A percentile compares a stretch with the other conserved stretches of the same genome.
phyloP scores from a whole-genome alignment of 108 stramenopile genomes.

The Parietichytrium sp. region DNA sequence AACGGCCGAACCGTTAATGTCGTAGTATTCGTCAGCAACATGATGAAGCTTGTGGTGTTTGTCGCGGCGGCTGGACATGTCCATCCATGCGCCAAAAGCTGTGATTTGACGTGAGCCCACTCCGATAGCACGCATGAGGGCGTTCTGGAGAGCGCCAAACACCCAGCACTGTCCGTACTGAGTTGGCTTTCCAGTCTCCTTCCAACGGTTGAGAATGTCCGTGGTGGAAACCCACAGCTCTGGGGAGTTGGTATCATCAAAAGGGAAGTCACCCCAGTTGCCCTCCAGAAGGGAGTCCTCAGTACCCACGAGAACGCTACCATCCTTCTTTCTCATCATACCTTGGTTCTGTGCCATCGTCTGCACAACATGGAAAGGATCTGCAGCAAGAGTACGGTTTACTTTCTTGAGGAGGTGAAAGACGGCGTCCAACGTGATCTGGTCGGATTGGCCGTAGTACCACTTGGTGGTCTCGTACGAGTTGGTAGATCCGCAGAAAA shows the following conservation, averaged over 20 bases:
- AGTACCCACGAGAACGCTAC: neutral
- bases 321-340: conserved; percentile 1
- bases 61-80: conserved; percentile 32
- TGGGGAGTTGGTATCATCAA: neutral
- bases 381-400: neutral
- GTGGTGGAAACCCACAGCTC: conserved; percentile 27
- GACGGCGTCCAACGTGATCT: conserved; percentile 1
- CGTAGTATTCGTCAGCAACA: conserved; percentile 26
- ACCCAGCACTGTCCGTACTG: conserved; percentile 39
- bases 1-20: neutral
- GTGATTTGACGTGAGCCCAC: conserved; percentile 15
- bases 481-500: conserved; percentile 16
- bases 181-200: conserved; percentile 15
- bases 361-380: neutral
- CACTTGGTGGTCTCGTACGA: neutral
- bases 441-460: conserved; percentile 24
- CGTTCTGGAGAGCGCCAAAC: neutral
- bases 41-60: neutral
- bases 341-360: neutral
- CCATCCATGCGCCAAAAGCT: conserved; percentile 36
- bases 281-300: conserved; percentile 18
- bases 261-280: conserved; percentile 36
- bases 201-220: conserved; percentile 25
- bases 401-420: conserved; percentile 32
- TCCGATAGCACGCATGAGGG: neutral